These are phyloP conservation scores for Clitoria ternatea DNA, from an alignment of 306 rosid genomes.

Conservation along the genomic window DNA sequence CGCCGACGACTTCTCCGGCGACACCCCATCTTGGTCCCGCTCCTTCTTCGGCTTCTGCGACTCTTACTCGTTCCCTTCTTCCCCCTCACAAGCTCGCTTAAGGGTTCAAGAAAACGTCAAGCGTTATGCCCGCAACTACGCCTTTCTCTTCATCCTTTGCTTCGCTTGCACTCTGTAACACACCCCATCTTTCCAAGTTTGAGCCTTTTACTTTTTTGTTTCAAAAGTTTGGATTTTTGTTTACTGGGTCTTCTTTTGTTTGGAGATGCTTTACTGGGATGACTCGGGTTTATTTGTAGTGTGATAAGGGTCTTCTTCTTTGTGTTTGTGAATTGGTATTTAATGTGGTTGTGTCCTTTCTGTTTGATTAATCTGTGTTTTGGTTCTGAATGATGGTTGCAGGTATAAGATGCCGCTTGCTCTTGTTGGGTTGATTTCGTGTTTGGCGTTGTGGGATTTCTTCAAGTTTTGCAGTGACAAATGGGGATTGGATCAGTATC, in stretches of 20 bases:
- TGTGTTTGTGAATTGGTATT: no score
- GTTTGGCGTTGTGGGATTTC: constrained; percentile 80
- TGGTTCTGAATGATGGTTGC: constrained; percentile 18
- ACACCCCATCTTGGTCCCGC: constrained; percentile 78
- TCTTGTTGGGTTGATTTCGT: constrained; percentile 71
- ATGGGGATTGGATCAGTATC: constrained; percentile 68
- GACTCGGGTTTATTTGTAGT: no score
- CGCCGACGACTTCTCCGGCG: constrained; percentile 59
- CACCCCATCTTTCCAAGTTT: no score
- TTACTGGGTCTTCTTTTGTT: no score
- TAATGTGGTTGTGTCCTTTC: not conserved
- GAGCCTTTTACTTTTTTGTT: not conserved
- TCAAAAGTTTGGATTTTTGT: no score
- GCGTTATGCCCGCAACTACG: constrained; percentile 89
- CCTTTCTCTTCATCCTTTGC: constrained; percentile 60
- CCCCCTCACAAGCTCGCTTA: constrained; percentile 70
- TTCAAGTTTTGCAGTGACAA: constrained; percentile 57
- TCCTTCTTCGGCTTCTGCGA: constrained; percentile 48
- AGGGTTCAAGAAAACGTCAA: constrained; percentile 87
- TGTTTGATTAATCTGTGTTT: constrained; percentile 17
- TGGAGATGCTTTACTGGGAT: no score
- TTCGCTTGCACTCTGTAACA: constrained; percentile 76
- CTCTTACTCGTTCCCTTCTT: constrained; percentile 81
- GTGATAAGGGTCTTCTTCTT: no score
- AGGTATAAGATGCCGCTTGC: constrained; percentile 94